These are phyloP conservation scores for Rhizopogon rudus DNA, from an alignment of 768 basidiomycete species.

Conservation along the genomic window DNA sequence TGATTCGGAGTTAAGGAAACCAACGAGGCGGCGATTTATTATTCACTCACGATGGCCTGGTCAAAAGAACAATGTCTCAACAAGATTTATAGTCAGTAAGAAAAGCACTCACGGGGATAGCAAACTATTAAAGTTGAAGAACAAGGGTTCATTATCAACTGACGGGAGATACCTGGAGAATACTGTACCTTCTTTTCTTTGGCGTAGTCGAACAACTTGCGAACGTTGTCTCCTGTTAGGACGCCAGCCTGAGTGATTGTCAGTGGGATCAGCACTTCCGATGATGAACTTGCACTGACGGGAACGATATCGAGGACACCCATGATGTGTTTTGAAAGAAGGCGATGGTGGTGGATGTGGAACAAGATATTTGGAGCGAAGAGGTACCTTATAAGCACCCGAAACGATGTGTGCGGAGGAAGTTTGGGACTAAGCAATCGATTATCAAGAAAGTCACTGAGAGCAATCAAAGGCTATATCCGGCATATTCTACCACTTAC, in stretches of 20 bases:
- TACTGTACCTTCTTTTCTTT: slow-evolving; percentile 74
- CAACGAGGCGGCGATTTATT: neutral
- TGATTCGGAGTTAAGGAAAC: slow-evolving; percentile 24
- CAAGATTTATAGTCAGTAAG: neutral
- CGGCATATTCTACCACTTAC: neutral
- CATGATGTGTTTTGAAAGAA: slow-evolving; percentile 35
- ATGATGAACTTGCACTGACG: slow-evolving; percentile 37
- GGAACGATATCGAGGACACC: slow-evolving; percentile 83
- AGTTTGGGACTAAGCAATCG: neutral
- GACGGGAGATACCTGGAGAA: neutral
- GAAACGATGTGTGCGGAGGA: neutral
- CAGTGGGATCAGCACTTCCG: slow-evolving; percentile 1
- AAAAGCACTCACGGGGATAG: slow-evolving; percentile 66
- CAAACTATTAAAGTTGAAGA: slow-evolving; percentile 46
- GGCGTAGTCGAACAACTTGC: slow-evolving; percentile 94
- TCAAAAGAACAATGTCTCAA: neutral
- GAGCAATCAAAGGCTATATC: neutral
- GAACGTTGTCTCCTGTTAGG: slow-evolving; percentile 90
- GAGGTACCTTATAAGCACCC: slow-evolving; percentile 2
- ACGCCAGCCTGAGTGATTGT: slow-evolving; percentile 70
- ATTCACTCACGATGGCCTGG: slow-evolving; percentile 71
- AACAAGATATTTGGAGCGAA: slow-evolving; percentile 1
- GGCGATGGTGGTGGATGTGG: neutral
- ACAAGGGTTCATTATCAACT: slow-evolving; percentile 7
- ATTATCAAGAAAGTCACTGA: neutral